Base-by-base conservation (phyloP, 345 rosid genomes). In the Lumnitzera littorea region DNA sequence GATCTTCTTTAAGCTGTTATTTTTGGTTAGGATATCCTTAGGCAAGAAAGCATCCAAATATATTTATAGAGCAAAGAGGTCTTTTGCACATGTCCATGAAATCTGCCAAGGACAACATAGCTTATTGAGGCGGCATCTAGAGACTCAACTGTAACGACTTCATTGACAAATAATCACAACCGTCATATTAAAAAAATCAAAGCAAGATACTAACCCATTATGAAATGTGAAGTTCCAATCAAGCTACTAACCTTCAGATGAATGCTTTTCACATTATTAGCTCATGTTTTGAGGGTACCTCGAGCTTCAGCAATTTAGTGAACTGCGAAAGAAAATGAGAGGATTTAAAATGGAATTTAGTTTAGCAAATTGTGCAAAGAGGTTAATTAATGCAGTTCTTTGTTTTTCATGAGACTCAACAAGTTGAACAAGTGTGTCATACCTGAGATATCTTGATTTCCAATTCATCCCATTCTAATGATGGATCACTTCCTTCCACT, bases 391-490 rank as follows among this genome's bases (percentile, higher is more conserved):
- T 16, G 24, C 24, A 63, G 50, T 20, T 62, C 57, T 63, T 15
- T 6, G 20, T 55, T 27, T 25, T 27, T 47, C 41, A 48, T 27
- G 24, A 24, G 56, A 46, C 25, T 46, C 55, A 51, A 65, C 20
- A 24, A 43, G 24, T 61, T 0, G 48, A 46, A 14, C 17, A 50
- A 14, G 15, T 5, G 20, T 29, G 23, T 4, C 36, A 46, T 27
- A 88, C 96, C 91, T 88, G 98, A 73, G 92, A 91, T 64, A 85
- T 86, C 79, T 91, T 91, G 25, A 84, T 89, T 62, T 91, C 95
- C 24, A 91, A 82, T 73, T 91, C 98, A 58, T 79, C 85, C 96
- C 98, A 91, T 65, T 91, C 98, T 10, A 52, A 78, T 54, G 84
- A 78, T 48, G 96, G 82, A 71, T 76, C 53, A 58, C 98, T 91